A percentile compares a stretch with the other conserved stretches of the same genome.
Conservation (phyloP, 202 grass and related monocot species). For the Panicum hallii region DNA sequence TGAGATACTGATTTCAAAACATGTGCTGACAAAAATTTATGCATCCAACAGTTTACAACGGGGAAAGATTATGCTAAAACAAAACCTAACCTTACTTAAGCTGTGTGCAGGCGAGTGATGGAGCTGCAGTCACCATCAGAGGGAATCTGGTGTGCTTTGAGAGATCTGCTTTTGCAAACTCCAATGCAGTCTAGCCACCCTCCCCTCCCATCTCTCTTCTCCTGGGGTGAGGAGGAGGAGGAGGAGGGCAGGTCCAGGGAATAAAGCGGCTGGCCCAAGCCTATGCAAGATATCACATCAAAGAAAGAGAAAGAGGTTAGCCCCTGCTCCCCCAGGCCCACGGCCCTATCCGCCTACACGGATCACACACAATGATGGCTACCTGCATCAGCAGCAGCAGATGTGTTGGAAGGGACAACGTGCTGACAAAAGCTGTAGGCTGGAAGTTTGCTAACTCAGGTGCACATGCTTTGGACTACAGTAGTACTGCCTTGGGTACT, state of each 20-base stretch:
- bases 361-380: conserved; percentile 56
- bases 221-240: conserved; percentile 33
- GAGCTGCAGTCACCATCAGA: conserved; percentile 54
- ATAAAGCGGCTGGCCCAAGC: conserved; percentile 46
- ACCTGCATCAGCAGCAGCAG: conserved; percentile 25
- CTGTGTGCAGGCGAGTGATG: conserved; percentile 33
- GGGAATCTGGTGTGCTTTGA: conserved; percentile 67
- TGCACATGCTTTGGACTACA: conserved; percentile 42
- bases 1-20: background rate
- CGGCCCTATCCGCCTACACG: conserved; percentile 40
- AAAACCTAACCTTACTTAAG: background rate
- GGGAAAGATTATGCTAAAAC: background rate
- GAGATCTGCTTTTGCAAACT: conserved; percentile 85
- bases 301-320: conserved; percentile 78
- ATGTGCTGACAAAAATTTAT: background rate
- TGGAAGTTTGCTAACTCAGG: conserved; percentile 49
- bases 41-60: background rate
- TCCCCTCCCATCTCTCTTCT: background rate
- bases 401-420: conserved; percentile 43
- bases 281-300: conserved; percentile 73
- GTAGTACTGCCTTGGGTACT: conserved; percentile 27
- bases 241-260: background rate
- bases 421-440: conserved; percentile 50
- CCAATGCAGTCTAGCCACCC: conserved; percentile 59
- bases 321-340: conserved; percentile 35